Evolutionary conservation across 768 basidiomycete species (phyloP), one percentile per base, ranked within the genome.

Genomic region (Suillus brevipes): DNA sequence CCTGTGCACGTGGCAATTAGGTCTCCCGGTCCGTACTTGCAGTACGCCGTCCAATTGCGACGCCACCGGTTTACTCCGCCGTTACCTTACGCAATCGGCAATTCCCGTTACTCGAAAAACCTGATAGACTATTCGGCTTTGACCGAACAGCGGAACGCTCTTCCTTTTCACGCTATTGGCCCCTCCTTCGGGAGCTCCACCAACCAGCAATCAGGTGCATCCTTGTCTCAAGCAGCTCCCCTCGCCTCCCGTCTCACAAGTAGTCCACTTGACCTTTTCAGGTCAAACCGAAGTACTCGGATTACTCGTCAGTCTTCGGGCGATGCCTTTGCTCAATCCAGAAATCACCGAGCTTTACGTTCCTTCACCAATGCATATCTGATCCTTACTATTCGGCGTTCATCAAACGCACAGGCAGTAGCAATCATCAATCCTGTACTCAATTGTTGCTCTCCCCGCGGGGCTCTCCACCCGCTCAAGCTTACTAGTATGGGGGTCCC

Each of bases 11-110:
- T 62, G 60, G 67, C 67, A 69, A 55, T 55, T 49, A n/a, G 47
- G 23, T 49, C 12, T 14, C 14, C 37, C 63, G 31, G 38, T 14
- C 45, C 42, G 31, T 57, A 38, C 18, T 7, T 31, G 5, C 34
- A 36, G 34, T 36, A 36, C 34, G 34, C 55, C 55, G 56, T 50
- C 25, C 49, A 36, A 36, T 12, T 70, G 60, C 67, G 36, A 61
- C 73, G 73, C 73, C 74, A 77, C 70, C 75, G 73, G 73, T 50
- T 62, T 31, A 18, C 58, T 42, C 74, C 74, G 73, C 74, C 74
- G 73, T 57, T 59, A 60, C 13, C 36, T 43, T 57, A 47, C 55
- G 31, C 2, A 2, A 14, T 23, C 62, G 55, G 52, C 18, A 58
- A 28, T 25, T 2, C 6, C 62, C 62, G 31, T 31, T 31, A 31